phyloP scores from a whole-genome alignment of 1,139 yeast genomes.

The Schizosaccharomyces versatilis region DNA sequence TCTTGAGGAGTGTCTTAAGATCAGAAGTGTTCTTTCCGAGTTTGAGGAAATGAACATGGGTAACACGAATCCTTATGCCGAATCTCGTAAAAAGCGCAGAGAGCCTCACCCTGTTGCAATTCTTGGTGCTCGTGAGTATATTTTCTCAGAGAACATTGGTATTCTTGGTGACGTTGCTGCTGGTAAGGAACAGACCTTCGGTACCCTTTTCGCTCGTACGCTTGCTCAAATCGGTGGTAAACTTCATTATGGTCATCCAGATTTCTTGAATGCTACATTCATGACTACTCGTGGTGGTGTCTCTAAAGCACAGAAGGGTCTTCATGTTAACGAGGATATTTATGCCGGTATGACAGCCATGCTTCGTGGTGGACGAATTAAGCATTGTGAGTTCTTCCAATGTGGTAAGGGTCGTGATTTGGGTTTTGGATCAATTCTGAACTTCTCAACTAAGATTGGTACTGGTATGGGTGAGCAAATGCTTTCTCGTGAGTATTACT shows the following conservation, averaged over 20 bases:
- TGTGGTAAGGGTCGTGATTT: slow-evolving; percentile 99
- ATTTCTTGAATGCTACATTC: slow-evolving; percentile 79
- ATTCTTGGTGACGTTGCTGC: slow-evolving; percentile 98
- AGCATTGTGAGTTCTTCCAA: slow-evolving; percentile 97
- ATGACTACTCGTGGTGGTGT: slow-evolving; percentile 99
- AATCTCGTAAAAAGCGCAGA: slow-evolving; percentile 22
- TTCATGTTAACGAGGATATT: slow-evolving; percentile 96
- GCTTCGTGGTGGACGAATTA: slow-evolving; percentile 95
- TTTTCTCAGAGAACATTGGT: slow-evolving; percentile 97
- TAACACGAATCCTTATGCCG: slow-evolving; percentile 30
- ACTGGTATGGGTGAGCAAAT: slow-evolving; percentile 99
- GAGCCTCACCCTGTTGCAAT: slow-evolving; percentile 68
- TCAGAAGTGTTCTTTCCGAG: slow-evolving; percentile 90
- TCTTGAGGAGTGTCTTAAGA: slow-evolving; percentile 92
- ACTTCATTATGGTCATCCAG: slow-evolving; percentile 98
- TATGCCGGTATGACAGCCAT: slow-evolving; percentile 97
- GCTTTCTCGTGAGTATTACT: slow-evolving; percentile 93
- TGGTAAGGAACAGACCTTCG: slow-evolving; percentile 98
- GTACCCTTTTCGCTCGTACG: slow-evolving; percentile 94
- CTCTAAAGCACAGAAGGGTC: slow-evolving; percentile 94
- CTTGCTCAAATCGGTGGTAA: slow-evolving; percentile 97
- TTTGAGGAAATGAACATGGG: slow-evolving; percentile 86
- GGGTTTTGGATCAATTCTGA: slow-evolving; percentile 95
- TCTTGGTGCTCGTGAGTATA: slow-evolving; percentile 97
- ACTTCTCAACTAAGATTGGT: slow-evolving; percentile 97